These are phyloP conservation scores for Hansenula anomala DNA, from an alignment of 1,139 yeast species.

Conservation along the genomic window DNA sequence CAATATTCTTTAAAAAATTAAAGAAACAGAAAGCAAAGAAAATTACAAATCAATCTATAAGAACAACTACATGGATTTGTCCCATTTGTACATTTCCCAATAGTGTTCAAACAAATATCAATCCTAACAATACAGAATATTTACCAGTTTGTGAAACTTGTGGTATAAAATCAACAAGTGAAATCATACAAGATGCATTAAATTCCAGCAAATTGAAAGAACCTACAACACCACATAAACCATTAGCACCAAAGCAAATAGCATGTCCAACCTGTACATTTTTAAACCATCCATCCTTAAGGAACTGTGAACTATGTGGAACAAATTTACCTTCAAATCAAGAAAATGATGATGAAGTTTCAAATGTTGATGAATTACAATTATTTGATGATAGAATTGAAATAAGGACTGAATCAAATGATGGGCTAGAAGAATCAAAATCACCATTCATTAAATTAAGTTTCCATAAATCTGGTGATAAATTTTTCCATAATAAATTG, in stretches of 20 bases:
- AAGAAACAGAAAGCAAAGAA: constrained; percentile 4
- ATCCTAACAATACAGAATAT: constrained; percentile 26
- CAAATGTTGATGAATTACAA: constrained; percentile 10
- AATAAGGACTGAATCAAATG: constrained; percentile 22
- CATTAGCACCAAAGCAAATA: constrained; percentile 26
- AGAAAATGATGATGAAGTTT: constrained; percentile 20
- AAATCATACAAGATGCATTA: constrained; percentile 24
- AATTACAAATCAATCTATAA: constrained; percentile 1
- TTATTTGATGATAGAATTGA: constrained; percentile 25
- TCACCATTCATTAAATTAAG: constrained; percentile 44
- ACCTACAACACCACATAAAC: background rate
- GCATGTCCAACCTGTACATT: constrained; percentile 84
- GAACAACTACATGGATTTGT: constrained; percentile 64
- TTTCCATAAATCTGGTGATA: constrained; percentile 58
- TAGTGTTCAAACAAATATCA: constrained; percentile 33
- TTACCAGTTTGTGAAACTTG: constrained; percentile 69
- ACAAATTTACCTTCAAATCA: constrained; percentile 39
- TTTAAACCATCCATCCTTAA: constrained; percentile 73
- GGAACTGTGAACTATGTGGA: constrained; percentile 86
- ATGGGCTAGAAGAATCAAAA: constrained; percentile 29
- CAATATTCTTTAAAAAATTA: constrained; percentile 29
- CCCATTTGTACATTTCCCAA: constrained; percentile 78
- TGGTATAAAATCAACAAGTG: constrained; percentile 53
- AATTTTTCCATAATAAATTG: constrained; percentile 39
- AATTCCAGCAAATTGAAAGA: background rate